These are phyloP conservation scores for Hypoxylon crocopeplum DNA, from an alignment of 495 filamentous ascomycete species.

Conservation along the genomic window DNA sequence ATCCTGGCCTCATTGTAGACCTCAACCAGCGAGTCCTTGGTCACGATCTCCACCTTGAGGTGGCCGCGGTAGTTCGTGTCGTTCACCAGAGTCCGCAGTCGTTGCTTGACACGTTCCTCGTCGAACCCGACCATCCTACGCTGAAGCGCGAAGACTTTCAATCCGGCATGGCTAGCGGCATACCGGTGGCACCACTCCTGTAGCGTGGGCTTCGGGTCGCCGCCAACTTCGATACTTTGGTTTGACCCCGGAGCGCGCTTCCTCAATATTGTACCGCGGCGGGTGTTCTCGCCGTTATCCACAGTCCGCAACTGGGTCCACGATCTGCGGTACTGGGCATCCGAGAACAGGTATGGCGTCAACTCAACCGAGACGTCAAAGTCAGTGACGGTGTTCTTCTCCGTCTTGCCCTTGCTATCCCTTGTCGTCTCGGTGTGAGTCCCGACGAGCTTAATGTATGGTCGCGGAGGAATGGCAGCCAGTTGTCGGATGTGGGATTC, in stretches of 20 bases:
- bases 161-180: slow-evolving; percentile 52
- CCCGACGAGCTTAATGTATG: slow-evolving; percentile 55
- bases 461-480: slow-evolving; percentile 52
- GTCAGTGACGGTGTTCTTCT: slow-evolving; percentile 89
- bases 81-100: slow-evolving; percentile 56
- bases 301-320: slow-evolving; percentile 45
- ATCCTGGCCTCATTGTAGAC: slow-evolving; percentile 62
- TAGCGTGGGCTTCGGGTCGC: slow-evolving; percentile 49
- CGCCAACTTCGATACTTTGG: slow-evolving; percentile 47
- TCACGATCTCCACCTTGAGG: slow-evolving; percentile 59
- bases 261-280: slow-evolving; percentile 49
- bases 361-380: slow-evolving; percentile 68
- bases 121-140: slow-evolving; percentile 61
- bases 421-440: slow-evolving; percentile 54
- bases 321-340: slow-evolving; percentile 39
- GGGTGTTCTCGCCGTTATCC: slow-evolving; percentile 47
- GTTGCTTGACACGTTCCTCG: slow-evolving; percentile 48
- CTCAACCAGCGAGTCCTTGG: slow-evolving; percentile 53
- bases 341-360: slow-evolving; percentile 54
- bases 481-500: slow-evolving; percentile 51
- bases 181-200: slow-evolving; percentile 64
- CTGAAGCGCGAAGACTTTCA: slow-evolving; percentile 60
- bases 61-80: slow-evolving; percentile 67
- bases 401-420: slow-evolving; percentile 66
- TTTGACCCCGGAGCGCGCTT: slow-evolving; percentile 49